Evolutionary conservation across 176 grass and related monocot species (phyloP).

Genomic region (Secale cereale): DNA sequence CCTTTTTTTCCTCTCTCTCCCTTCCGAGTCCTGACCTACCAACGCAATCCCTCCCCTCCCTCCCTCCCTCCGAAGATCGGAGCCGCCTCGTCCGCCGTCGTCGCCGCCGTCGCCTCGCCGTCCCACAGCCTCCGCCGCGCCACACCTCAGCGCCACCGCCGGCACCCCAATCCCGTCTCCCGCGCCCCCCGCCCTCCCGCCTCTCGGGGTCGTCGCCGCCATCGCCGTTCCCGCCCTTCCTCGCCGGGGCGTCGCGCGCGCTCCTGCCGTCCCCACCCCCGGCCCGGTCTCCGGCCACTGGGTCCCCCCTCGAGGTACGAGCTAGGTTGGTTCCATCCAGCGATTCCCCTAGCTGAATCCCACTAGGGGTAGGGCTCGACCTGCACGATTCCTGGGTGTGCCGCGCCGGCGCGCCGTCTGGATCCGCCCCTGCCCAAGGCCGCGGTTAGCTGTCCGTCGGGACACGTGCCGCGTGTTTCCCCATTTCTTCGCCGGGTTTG

Average conservation of each 20-base stretch:
- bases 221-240: neutral
- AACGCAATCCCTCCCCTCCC: slow-evolving; percentile 9
- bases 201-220: neutral
- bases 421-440: neutral
- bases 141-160: neutral
- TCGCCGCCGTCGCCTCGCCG: neutral
- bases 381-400: neutral
- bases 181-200: neutral
- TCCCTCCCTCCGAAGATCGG: neutral
- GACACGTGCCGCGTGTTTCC: neutral
- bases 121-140: neutral
- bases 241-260: neutral
- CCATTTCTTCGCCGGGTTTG: neutral
- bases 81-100: neutral
- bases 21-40: slow-evolving; percentile 17
- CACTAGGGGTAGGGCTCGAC: neutral
- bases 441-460: neutral
- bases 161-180: neutral
- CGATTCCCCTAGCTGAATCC: slow-evolving; percentile 1
- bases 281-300: neutral
- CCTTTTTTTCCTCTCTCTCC: neutral
- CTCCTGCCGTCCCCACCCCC: neutral
- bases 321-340: neutral
- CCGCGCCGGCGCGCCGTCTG: neutral
- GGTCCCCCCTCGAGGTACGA: neutral